phyloP scores from a whole-genome alignment of 306 rosid genomes.

The Ormosia emarginata region DNA sequence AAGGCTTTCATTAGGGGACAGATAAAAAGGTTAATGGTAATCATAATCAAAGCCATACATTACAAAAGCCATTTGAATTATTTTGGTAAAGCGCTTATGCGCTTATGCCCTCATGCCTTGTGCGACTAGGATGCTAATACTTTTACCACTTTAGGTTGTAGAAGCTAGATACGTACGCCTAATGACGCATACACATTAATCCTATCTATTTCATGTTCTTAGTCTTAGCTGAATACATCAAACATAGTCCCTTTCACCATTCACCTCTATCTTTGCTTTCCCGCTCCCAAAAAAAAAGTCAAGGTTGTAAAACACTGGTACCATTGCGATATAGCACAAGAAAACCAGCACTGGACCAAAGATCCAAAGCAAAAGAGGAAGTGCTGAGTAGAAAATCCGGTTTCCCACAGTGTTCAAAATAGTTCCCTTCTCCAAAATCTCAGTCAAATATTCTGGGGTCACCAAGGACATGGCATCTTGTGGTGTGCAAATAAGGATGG shows the following conservation, averaged over 20 bases:
- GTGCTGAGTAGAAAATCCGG: constrained; percentile 65
- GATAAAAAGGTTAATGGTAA: background rate
- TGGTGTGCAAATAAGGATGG: constrained; percentile 63
- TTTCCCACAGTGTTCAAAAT: constrained; percentile 67
- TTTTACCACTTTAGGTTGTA: constrained; percentile 16
- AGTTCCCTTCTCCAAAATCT: constrained; percentile 61
- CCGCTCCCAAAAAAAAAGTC: constrained; percentile 45
- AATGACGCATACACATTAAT: background rate
- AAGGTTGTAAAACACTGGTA: constrained; percentile 64
- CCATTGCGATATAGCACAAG: constrained; percentile 50
- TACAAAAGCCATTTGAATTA: background rate
- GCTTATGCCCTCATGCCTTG: background rate
- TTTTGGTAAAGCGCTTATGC: constrained; percentile 1
- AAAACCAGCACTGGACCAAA: constrained; percentile 75
- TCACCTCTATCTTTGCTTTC: background rate
- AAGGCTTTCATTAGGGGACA: background rate
- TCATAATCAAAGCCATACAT: constrained; percentile 18
- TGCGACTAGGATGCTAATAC: background rate
- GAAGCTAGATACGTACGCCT: too few relatives aligned
- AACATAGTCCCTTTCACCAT: constrained; percentile 19
- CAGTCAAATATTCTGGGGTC: constrained; percentile 51
- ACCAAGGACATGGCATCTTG: constrained; percentile 40
- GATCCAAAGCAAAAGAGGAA: constrained; percentile 80
- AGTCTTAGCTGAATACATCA: background rate
- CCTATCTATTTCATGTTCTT: background rate